Evolutionary conservation across 2,329 filamentous ascomycete species (phyloP).

Genomic region (Colletotrichum sp.): DNA sequence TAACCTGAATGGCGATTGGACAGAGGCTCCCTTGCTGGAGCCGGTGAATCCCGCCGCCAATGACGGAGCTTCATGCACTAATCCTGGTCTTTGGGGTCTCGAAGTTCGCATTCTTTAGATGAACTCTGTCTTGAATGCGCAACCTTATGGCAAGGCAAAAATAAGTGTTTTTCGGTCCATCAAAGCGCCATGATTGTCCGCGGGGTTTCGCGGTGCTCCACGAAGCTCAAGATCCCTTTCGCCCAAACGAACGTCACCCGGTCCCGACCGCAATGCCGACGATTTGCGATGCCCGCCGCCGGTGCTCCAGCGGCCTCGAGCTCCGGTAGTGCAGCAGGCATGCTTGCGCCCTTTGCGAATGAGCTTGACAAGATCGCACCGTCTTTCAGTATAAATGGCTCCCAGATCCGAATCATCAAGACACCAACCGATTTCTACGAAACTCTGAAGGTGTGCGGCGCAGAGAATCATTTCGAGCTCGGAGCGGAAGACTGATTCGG

Average conservation of each 20-base stretch:
- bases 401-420: slow-evolving; percentile 79
- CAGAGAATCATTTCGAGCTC: background rate
- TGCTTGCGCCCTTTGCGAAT: slow-evolving; percentile 59
- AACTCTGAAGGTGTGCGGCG: slow-evolving; percentile 75
- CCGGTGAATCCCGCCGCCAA: slow-evolving; percentile 18
- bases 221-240: slow-evolving; percentile 24
- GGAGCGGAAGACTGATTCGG: background rate
- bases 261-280: slow-evolving; percentile 19
- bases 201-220: slow-evolving; percentile 34
- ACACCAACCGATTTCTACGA: slow-evolving; percentile 91
- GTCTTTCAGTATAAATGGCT: slow-evolving; percentile 84
- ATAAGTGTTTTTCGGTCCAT: background rate
- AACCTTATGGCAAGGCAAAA: background rate
- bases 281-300: slow-evolving; percentile 20
- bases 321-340: slow-evolving; percentile 38
- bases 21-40: background rate
- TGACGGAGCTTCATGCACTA: slow-evolving; percentile 21
- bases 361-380: slow-evolving; percentile 91
- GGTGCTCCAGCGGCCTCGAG: slow-evolving; percentile 12
- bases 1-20: slow-evolving; percentile 13
- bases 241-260: slow-evolving; percentile 3
- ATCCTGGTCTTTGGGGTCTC: background rate
- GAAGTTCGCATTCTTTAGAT: slow-evolving; percentile 2
- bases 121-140: background rate
- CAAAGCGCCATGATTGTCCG: slow-evolving; percentile 37